Conservation (phyloP, 2,329 filamentous ascomycete species). For the Exophiala calicioides region DNA sequence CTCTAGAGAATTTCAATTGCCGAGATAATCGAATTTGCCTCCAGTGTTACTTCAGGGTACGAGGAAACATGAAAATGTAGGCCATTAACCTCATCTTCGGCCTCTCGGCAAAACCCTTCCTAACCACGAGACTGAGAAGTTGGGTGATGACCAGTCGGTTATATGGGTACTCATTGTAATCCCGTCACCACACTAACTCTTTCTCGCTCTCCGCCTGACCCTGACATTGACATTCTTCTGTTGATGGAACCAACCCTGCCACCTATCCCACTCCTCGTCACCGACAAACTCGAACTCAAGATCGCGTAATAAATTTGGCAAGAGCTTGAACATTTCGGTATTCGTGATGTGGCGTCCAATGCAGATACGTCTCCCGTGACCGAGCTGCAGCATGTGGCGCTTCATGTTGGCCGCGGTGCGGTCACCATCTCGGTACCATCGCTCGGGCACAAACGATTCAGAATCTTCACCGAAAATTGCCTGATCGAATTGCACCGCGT, state of each 20-base stretch:
- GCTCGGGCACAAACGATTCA: conserved; percentile 49
- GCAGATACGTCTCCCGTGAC: conserved; percentile 26
- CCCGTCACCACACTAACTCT: not conserved
- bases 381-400: conserved; percentile 26
- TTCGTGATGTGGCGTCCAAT: conserved; percentile 32
- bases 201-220: conserved; percentile 13
- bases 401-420: conserved; percentile 24
- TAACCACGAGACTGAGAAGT: too few relatives aligned
- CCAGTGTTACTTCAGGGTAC: too few relatives aligned
- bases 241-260: conserved; percentile 24
- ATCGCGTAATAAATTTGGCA: conserved; percentile 26
- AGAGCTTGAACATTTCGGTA: conserved; percentile 33
- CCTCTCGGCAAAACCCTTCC: too few relatives aligned
- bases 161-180: too few relatives aligned
- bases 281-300: conserved; percentile 20
- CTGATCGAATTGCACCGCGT: conserved; percentile 42
- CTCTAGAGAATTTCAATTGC: too few relatives aligned
- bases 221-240: conserved; percentile 20
- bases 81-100: too few relatives aligned
- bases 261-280: conserved; percentile 15
- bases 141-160: too few relatives aligned
- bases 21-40: too few relatives aligned
- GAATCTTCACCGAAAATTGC: conserved; percentile 49
- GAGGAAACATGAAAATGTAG: too few relatives aligned
- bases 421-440: conserved; percentile 42